phyloP scores from a whole-genome alignment of 805 yeast genomes.

The Lipomyces yamanashiensis region DNA sequence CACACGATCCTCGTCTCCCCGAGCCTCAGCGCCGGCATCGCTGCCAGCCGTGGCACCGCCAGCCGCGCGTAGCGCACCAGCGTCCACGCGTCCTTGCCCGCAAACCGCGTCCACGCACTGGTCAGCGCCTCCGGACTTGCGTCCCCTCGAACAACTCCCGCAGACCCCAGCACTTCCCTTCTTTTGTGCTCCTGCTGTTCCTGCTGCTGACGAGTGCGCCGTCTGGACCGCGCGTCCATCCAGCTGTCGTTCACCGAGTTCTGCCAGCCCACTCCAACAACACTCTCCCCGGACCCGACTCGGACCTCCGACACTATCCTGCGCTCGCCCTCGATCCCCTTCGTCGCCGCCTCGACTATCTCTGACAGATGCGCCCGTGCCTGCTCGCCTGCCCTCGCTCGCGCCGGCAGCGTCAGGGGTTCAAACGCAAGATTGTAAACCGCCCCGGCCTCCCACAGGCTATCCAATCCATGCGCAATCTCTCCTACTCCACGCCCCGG shows the following conservation, averaged over 20 bases:
- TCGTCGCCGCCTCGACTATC: constrained; percentile 18
- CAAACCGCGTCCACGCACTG: neutral
- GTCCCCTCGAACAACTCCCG: constrained; percentile 14
- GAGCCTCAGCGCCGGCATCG: neutral
- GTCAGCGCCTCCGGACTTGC: neutral
- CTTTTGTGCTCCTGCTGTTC: neutral
- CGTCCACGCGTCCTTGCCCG: constrained; percentile 5
- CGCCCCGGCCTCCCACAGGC: constrained; percentile 34
- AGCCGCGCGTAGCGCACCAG: constrained; percentile 8
- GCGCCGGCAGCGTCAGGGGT: constrained; percentile 34
- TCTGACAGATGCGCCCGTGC: constrained; percentile 16
- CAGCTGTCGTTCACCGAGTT: constrained; percentile 16
- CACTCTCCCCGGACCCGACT: neutral
- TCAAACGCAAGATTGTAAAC: constrained; percentile 33
- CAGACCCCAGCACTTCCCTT: neutral
- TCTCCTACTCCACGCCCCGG: neutral
- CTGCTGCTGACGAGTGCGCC: neutral
- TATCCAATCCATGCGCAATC: neutral
- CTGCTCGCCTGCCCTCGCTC: constrained; percentile 6
- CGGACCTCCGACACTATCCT: constrained; percentile 10
- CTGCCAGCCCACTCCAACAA: constrained; percentile 3
- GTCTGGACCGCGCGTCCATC: constrained; percentile 16
- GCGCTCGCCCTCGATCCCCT: constrained; percentile 19
- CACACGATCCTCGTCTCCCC: neutral
- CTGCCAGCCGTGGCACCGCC: constrained; percentile 7